Evolutionary conservation across 805 yeast species (phyloP).

Genomic region (Candida michaelii): DNA sequence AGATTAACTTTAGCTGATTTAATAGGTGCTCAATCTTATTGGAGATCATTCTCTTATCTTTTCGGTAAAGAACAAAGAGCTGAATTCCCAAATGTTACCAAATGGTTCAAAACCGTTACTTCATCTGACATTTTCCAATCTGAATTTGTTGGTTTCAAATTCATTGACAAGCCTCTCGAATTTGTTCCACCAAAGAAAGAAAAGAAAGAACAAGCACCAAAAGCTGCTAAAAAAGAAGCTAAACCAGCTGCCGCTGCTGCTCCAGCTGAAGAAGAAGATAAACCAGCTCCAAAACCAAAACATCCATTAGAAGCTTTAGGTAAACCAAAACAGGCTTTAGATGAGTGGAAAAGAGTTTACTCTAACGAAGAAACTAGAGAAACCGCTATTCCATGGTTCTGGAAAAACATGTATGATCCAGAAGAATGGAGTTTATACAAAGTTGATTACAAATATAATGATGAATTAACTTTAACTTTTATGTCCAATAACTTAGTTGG

Average conservation of each 20-base stretch:
- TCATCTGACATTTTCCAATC: slow-evolving; percentile 47
- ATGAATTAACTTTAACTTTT: slow-evolving; percentile 93
- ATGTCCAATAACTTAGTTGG: slow-evolving; percentile 98
- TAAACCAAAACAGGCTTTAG: slow-evolving; percentile 65
- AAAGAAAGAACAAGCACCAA: slow-evolving; percentile 40
- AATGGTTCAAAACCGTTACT: slow-evolving; percentile 69
- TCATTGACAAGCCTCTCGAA: slow-evolving; percentile 66
- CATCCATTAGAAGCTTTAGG: slow-evolving; percentile 91
- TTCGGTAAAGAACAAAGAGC: slow-evolving; percentile 68
- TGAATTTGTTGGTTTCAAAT: slow-evolving; percentile 51
- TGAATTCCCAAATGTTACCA: slow-evolving; percentile 57
- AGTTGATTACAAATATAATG: slow-evolving; percentile 96
- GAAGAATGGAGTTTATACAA: slow-evolving; percentile 93
- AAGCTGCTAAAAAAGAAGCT: slow-evolving; percentile 37
- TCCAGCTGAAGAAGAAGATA: slow-evolving; percentile 29
- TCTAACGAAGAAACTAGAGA: slow-evolving; percentile 97
- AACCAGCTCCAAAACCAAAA: slow-evolving; percentile 64
- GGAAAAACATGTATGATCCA: slow-evolving; percentile 85
- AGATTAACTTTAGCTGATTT: slow-evolving; percentile 57
- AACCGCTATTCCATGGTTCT: slow-evolving; percentile 95
- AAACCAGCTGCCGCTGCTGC: slow-evolving; percentile 22
- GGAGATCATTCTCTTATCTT: slow-evolving; percentile 56
- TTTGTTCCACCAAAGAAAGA: slow-evolving; percentile 75
- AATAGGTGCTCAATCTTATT: slow-evolving; percentile 46
- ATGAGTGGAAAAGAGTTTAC: slow-evolving; percentile 95